Conservation (phyloP, 148 eudicot species). For the Dianthus caryophyllus region DNA sequence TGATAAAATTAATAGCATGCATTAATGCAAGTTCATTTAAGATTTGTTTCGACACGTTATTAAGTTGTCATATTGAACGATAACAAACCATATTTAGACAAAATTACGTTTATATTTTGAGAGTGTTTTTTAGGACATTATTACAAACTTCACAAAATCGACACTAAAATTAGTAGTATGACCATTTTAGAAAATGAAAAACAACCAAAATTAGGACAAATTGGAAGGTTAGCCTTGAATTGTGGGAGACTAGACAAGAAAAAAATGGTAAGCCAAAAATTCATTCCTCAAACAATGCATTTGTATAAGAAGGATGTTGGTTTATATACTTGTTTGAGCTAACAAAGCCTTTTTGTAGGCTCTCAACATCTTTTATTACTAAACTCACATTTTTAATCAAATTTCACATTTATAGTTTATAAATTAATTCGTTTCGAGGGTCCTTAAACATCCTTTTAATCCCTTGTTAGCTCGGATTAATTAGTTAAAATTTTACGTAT, state of each 20-base stretch:
- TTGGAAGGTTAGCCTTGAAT: conserved; percentile 25
- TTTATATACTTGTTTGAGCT: conserved; percentile 16
- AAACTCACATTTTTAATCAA: not conserved
- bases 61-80: too few relatives aligned
- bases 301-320: conserved; percentile 20
- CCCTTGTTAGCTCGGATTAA: conserved; percentile 24
- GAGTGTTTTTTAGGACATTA: too few relatives aligned
- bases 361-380: not conserved
- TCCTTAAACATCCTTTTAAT: conserved; percentile 12
- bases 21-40: too few relatives aligned
- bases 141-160: not conserved
- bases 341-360: conserved; percentile 30
- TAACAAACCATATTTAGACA: conserved; percentile 2
- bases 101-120: not conserved
- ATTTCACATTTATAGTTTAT: not conserved
- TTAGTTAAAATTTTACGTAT: not conserved
- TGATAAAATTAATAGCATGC: too few relatives aligned
- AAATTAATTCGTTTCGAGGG: not conserved
- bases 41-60: too few relatives aligned
- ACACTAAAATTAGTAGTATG: conserved; percentile 11
- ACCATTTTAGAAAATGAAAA: conserved; percentile 11
- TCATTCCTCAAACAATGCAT: not conserved
- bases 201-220: conserved; percentile 23
- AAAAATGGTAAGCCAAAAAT: not conserved
- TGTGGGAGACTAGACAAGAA: conserved; percentile 22